Evolutionary conservation across 169 alveolate species (phyloP).

Genomic region (Ichthyophthirius multifiliis): DNA sequence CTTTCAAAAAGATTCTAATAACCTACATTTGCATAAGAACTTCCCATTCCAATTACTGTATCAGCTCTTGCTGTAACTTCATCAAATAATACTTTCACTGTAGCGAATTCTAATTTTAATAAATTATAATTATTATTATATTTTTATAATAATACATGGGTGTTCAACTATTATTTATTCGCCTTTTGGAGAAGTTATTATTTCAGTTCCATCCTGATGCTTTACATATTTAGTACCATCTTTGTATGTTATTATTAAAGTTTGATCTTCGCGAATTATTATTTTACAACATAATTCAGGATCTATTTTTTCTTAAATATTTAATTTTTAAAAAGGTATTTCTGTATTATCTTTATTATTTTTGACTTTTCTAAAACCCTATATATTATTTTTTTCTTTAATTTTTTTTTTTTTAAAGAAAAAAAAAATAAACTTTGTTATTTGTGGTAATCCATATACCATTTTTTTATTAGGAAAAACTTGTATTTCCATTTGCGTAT

Average conservation of each 20-base stretch:
- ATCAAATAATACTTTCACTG: slow-evolving; percentile 68
- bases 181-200: slow-evolving; percentile 50
- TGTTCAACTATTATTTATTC: slow-evolving; percentile 65
- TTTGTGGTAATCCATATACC: slow-evolving; percentile 69
- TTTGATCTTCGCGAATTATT: slow-evolving; percentile 72
- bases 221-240: slow-evolving; percentile 61
- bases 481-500: slow-evolving; percentile 73
- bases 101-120: slow-evolving; percentile 49
- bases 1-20: slow-evolving; percentile 79
- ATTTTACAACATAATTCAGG: slow-evolving; percentile 71
- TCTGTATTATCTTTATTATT: slow-evolving; percentile 19
- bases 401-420: slow-evolving; percentile 41
- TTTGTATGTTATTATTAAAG: slow-evolving; percentile 57
- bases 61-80: slow-evolving; percentile 83
- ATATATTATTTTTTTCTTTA: slow-evolving; percentile 37
- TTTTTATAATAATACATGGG: slow-evolving; percentile 9
- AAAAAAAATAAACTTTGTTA: slow-evolving; percentile 63
- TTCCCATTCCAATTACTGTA: slow-evolving; percentile 83
- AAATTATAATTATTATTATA: background rate
- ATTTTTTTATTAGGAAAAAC: slow-evolving; percentile 46
- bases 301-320: slow-evolving; percentile 73
- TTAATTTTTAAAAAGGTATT: slow-evolving; percentile 58
- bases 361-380: slow-evolving; percentile 37
- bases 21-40: slow-evolving; percentile 84
- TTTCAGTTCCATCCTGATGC: slow-evolving; percentile 76